Conservation (phyloP, 352 stramenopile genomes). For the Albugo laibachii region DNA sequence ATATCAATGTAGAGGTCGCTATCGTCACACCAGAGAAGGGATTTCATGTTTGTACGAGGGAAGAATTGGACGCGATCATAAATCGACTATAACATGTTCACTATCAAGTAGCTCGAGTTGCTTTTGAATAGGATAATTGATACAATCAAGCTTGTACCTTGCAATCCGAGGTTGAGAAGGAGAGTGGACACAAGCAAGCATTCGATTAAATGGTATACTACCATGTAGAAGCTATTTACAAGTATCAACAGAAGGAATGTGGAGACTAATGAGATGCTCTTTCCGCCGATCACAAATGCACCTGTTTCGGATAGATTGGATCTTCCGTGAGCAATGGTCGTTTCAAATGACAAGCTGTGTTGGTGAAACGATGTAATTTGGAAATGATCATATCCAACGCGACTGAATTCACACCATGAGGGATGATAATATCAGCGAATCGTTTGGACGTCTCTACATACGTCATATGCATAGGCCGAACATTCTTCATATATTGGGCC, state of each 20-base stretch:
- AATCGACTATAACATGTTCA: conserved; percentile 30
- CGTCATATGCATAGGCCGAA: conserved; percentile 95
- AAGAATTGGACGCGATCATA: conserved; percentile 88
- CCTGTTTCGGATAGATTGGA: neutral
- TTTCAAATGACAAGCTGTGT: conserved; percentile 1
- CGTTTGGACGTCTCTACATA: conserved; percentile 95
- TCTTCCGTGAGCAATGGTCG: conserved; percentile 14
- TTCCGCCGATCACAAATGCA: no score
- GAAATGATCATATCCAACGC: conserved; percentile 88
- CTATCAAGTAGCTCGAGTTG: no score
- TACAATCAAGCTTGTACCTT: neutral
- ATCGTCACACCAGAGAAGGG: conserved; percentile 87
- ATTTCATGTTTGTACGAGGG: conserved; percentile 88
- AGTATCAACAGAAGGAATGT: no score
- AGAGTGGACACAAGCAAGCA: no score
- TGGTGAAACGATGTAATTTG: conserved; percentile 53
- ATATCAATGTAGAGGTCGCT: conserved; percentile 96
- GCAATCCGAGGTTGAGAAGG: neutral
- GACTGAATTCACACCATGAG: conserved; percentile 84
- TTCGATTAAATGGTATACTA: no score
- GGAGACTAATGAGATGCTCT: no score
- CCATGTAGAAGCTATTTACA: no score
- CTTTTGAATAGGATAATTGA: no score
- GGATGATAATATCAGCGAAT: conserved; percentile 90
- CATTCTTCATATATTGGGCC: conserved; percentile 93